Conservation (phyloP, 371 early-diverging fungal species). For the Dichotomocladium elegans region DNA sequence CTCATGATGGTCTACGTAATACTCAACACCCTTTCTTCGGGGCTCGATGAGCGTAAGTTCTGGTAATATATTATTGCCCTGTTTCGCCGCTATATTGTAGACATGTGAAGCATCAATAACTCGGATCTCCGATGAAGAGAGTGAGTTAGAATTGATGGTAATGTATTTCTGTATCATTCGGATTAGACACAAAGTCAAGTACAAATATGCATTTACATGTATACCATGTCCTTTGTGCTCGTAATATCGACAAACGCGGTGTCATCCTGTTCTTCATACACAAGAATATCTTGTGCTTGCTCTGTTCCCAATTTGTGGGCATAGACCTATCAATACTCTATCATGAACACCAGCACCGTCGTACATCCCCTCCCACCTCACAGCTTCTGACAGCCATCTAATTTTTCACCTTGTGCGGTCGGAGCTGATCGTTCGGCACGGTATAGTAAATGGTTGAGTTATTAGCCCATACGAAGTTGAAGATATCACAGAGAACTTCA, state of each 20-base stretch:
- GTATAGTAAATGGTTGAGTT: conserved; percentile 69
- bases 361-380: no score
- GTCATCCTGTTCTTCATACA: conserved; percentile 67
- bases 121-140: conserved; percentile 74
- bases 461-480: conserved; percentile 82
- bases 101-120: conserved; percentile 52
- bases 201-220: no score
- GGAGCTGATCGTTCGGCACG: conserved; percentile 65
- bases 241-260: conserved; percentile 79
- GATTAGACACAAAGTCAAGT: no score
- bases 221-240: conserved; percentile 72
- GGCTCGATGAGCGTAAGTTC: conserved; percentile 49
- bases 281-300: conserved; percentile 52
- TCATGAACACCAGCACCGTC: not conserved
- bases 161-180: conserved; percentile 56
- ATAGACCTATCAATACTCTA: conserved; percentile 35
- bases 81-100: conserved; percentile 13
- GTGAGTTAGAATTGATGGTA: conserved; percentile 70
- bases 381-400: no score
- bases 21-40: conserved; percentile 61
- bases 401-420: conserved; percentile 65
- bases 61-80: no score
- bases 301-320: conserved; percentile 55
- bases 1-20: conserved; percentile 79
- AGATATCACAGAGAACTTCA: conserved; percentile 63